These are phyloP conservation scores for Xylaria grammica DNA, from an alignment of 495 filamentous ascomycete genomes.

Conservation along the genomic window DNA sequence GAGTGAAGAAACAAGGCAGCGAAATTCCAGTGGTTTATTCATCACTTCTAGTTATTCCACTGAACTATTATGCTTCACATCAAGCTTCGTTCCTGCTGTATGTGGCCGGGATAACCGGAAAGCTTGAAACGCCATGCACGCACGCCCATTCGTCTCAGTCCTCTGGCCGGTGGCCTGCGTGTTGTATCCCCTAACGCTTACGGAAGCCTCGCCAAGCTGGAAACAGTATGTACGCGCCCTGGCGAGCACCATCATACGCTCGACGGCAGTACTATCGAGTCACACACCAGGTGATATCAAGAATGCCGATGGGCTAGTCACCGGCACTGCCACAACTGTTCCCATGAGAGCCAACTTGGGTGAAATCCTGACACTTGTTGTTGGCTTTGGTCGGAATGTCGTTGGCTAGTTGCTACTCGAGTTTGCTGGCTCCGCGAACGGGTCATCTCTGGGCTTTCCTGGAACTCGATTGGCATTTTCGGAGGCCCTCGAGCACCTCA, in stretches of 20 bases:
- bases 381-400: slow-evolving; percentile 54
- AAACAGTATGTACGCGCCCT: slow-evolving; percentile 32
- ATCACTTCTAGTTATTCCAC: too few species aligned
- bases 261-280: slow-evolving; percentile 21
- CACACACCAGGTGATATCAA: slow-evolving; percentile 35
- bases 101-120: not conserved
- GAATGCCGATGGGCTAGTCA: slow-evolving; percentile 40
- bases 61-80: not conserved
- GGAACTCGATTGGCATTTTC: slow-evolving; percentile 53
- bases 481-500: slow-evolving; percentile 49
- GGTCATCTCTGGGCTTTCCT: slow-evolving; percentile 32
- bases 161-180: slow-evolving; percentile 1
- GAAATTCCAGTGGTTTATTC: too few species aligned
- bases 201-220: slow-evolving; percentile 29
- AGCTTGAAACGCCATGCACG: not conserved
- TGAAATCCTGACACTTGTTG: slow-evolving; percentile 34
- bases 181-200: not conserved
- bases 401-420: slow-evolving; percentile 40
- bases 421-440: slow-evolving; percentile 30
- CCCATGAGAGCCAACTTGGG: slow-evolving; percentile 28
- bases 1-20: too few species aligned
- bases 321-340: slow-evolving; percentile 28
- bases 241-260: slow-evolving; percentile 17
- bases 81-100: not conserved
- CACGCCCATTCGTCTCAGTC: not conserved